Evolutionary conservation across 1,284 basidiomycete genomes (phyloP), one percentile per base, ranked within the genome.

Genomic region (Irpex sp.): DNA sequence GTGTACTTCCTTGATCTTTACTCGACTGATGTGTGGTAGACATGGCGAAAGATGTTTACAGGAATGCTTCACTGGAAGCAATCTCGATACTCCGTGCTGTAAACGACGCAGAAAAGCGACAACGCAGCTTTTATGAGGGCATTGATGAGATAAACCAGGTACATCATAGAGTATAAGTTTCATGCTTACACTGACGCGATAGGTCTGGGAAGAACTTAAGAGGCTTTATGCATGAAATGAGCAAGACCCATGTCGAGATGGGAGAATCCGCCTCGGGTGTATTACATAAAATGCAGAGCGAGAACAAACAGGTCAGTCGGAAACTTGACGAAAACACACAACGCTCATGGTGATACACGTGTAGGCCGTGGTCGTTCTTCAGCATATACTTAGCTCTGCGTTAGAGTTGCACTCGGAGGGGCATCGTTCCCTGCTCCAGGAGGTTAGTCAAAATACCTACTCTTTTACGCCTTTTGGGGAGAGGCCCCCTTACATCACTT

Each of bases 11-110:
- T 55, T 54, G 19, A 48, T 44, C 19, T 15, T 21, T 21, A 17
- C 44, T 44, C 52, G 4, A 44, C 38, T 56, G 26, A 8, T 34
- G 49, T 37, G 56, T 15, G 26, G 21, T 69, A 91, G 90, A 92
- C 66, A 76, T 80, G 47, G 89, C 90, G 1, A 83, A 82, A 67
- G 84, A 89, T 62, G 80, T 88, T 36, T 91, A 91, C 75, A 79
- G 75, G 59, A 91, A 91, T 65, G 79, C 82, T 21, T 89, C 87
- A 0, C 63, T 82, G 13, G 86, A 89, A 65, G 85, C 88, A 63
- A 70, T 83, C 9, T 71, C 76, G 21, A 69, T 90, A 21, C 67
- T 89, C 31, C 78, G 76, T n/a, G 72, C 79, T 66, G 65, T 89
- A 7, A 69, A 74, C n/a, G 72, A 76, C 11, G 77, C 80, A 48